Conservation (phyloP, 2,329 filamentous ascomycete genomes). For the Ciborinia camelliae region DNA sequence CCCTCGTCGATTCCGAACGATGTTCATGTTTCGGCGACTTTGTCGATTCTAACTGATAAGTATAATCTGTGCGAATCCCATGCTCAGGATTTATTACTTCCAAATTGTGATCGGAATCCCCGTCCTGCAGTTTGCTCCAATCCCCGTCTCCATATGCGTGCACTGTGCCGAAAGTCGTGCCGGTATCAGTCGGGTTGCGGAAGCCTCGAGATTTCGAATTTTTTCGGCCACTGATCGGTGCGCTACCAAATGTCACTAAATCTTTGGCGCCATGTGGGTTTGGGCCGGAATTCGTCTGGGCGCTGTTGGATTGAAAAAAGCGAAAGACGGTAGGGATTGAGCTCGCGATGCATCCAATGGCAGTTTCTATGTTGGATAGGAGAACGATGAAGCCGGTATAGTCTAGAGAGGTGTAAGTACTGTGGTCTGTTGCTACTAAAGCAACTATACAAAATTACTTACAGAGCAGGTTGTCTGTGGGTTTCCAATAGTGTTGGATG, state of each 20-base stretch:
- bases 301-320: background rate
- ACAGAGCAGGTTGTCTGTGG: constrained; percentile 30
- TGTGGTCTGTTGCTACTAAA: too few relatives aligned
- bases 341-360: constrained; percentile 14
- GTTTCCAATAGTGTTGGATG: background rate
- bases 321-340: constrained; percentile 16
- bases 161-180: constrained; percentile 12
- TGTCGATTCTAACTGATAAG: constrained; percentile 19
- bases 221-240: background rate
- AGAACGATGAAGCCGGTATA: constrained; percentile 16
- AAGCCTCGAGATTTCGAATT: constrained; percentile 7
- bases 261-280: background rate
- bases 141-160: constrained; percentile 17
- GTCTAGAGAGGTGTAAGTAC: background rate
- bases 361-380: constrained; percentile 19
- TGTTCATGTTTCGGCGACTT: constrained; percentile 6
- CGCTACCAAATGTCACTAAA: constrained; percentile 6
- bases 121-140: constrained; percentile 18
- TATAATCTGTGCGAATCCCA: constrained; percentile 13
- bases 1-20: background rate
- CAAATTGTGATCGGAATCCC: background rate
- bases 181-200: constrained; percentile 18
- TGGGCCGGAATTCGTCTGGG: background rate
- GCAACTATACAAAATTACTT: constrained; percentile 17
- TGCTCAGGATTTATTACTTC: background rate